Evolutionary conservation across 2,329 filamentous ascomycete genomes (phyloP), one percentile per base, ranked within the genome.

Genomic region (Talaromyces sp.): DNA sequence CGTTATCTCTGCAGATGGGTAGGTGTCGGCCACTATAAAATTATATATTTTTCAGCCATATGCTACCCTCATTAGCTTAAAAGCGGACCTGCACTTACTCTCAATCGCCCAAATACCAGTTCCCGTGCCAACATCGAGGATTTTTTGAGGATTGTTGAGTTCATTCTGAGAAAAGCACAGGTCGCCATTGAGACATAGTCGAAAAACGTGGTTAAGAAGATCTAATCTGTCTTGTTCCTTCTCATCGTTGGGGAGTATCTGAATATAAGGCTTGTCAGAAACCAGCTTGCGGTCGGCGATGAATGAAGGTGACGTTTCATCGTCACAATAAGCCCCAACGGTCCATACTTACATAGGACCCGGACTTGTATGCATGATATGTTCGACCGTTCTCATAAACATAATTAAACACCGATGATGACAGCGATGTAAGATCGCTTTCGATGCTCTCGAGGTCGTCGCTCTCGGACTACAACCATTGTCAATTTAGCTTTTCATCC

Each of bases 151-250:
- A 45, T 61, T 61, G 25, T 22, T 38, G 22, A 64, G 31, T 25
- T 47, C 34, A 3, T 58, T 38, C 31, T 62, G 59, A 25, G 64
- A 61, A 62, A 53, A 49, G 40, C 64, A 79, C 3, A 84, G 76
- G 45, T 76, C 76, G 62, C 82, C 80, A 47, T 76, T 72, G 43
- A 81, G 77, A 3, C 81, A 75, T 64, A 87, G 81, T 51, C 83
- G 81, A 53, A 85, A 77, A 61, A 81, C 69, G 66, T 81, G 78
- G 61, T 68, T 61, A 4, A 62, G 58, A 11, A 64, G 54, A 31
- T 66, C 51, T 29, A 68, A 34, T 40, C 66, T 65, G 27, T 65
- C 69, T 63, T 70, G 67, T 47, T 71, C 69, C 25, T 66, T 63
- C 40, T 70, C 68, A 62, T 71, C 69, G 29, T 70, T 70, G 19